Evolutionary conservation across 148 eudicot species (phyloP).

Genomic region (Diospyros lotus): DNA sequence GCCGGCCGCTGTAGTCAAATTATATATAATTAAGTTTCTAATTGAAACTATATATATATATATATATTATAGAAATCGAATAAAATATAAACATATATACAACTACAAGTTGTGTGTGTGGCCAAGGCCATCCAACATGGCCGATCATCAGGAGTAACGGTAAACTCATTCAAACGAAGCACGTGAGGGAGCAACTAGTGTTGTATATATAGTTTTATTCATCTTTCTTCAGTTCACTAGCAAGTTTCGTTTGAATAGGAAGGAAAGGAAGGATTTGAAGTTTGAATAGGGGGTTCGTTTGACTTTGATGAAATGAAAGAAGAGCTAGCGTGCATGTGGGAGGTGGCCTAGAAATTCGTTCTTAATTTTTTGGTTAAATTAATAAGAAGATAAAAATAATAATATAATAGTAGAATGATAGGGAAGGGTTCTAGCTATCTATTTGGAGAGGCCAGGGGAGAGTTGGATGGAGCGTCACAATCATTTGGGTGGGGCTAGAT

Average conservation of each 20-base stretch:
- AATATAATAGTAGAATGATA: neutral
- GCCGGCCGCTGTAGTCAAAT: too few relatives aligned
- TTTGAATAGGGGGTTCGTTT: neutral
- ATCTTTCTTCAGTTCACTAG: too few relatives aligned
- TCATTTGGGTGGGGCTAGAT: neutral
- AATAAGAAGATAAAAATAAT: neutral
- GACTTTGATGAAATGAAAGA: neutral
- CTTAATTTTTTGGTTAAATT: neutral
- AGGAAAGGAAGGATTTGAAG: too few relatives aligned
- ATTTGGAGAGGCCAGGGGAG: neutral
- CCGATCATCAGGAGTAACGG: neutral
- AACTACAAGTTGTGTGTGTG: too few relatives aligned
- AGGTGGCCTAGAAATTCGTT: neutral
- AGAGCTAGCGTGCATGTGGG: neutral
- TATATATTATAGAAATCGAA: too few relatives aligned
- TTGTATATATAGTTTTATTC: too few relatives aligned
- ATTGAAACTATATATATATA: too few relatives aligned
- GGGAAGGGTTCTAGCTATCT: too few relatives aligned
- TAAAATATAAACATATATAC: too few relatives aligned
- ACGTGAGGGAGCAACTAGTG: neutral
- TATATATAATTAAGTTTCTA: too few relatives aligned
- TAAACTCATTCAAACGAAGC: slow-evolving; percentile 2
- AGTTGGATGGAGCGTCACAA: neutral
- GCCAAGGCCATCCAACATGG: neutral
- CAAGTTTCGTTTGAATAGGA: too few relatives aligned